Conservation (phyloP, 164 flowering plant genomes). For the Hamamelis virginiana region DNA sequence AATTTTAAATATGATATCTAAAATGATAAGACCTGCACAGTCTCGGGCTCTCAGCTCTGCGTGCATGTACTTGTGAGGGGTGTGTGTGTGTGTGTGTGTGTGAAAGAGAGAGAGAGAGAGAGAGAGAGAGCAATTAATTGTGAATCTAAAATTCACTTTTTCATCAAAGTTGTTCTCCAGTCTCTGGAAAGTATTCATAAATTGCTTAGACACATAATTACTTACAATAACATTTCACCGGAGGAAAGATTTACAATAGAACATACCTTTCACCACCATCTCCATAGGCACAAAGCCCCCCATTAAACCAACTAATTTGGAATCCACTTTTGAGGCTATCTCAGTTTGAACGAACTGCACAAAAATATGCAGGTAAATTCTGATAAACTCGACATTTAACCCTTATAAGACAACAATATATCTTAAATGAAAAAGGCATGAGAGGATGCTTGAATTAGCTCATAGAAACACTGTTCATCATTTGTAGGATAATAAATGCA, state of each 20-base stretch:
- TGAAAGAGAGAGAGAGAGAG: too few species aligned
- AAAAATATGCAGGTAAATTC: conserved; percentile 1
- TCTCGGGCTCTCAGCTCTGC: too few species aligned
- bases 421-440: not conserved
- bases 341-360: conserved; percentile 90
- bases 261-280: conserved; percentile 76
- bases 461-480: not conserved
- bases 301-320: conserved; percentile 36
- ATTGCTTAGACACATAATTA: too few species aligned
- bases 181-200: not conserved
- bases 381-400: not conserved
- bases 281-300: conserved; percentile 90
- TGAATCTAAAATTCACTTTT: not conserved
- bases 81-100: too few species aligned
- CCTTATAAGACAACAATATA: not conserved
- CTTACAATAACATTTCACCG: not conserved
- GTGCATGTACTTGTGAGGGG: too few species aligned
- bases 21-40: too few species aligned
- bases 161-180: not conserved
- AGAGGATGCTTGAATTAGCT: not conserved
- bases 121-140: not conserved
- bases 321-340: conserved; percentile 40
- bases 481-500: not conserved
- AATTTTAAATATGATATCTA: too few species aligned
- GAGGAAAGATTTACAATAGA: not conserved